phyloP scores from a whole-genome alignment of 306 rosid species.

The Purshia tridentata region DNA sequence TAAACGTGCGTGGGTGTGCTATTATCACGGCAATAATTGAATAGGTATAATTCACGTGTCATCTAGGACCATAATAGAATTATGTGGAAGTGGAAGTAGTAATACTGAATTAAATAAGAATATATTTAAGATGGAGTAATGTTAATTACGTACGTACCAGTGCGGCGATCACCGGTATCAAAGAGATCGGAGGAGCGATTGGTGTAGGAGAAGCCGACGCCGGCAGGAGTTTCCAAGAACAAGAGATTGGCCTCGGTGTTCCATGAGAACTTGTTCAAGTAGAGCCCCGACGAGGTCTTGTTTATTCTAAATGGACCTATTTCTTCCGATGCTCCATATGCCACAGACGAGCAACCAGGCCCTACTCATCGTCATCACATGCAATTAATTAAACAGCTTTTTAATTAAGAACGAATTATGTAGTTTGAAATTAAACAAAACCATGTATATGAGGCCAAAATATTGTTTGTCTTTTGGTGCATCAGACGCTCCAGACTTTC shows the following conservation, averaged over 20 bases:
- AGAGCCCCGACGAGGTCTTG: slow-evolving; percentile 65
- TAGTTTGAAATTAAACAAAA: too few relatives aligned
- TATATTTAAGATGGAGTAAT: too few relatives aligned
- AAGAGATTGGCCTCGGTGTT: slow-evolving; percentile 76
- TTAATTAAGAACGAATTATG: too few relatives aligned
- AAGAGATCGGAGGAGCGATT: slow-evolving; percentile 73
- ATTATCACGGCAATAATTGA: not conserved
- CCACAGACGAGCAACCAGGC: slow-evolving; percentile 98
- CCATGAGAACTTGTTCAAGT: slow-evolving; percentile 86
- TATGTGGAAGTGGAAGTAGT: too few relatives aligned
- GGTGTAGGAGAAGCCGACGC: slow-evolving; percentile 91
- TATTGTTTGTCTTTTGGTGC: too few relatives aligned
- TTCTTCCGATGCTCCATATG: slow-evolving; percentile 97
- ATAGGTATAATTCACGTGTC: not conserved
- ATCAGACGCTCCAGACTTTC: too few relatives aligned
- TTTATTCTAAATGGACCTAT: slow-evolving; percentile 90
- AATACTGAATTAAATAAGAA: too few relatives aligned
- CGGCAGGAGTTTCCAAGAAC: slow-evolving; percentile 89
- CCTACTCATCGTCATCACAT: slow-evolving; percentile 32
- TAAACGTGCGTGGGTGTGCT: too few relatives aligned
- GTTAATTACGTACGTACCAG: slow-evolving; percentile 43
- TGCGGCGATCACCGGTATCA: slow-evolving; percentile 83
- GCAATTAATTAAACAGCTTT: too few relatives aligned
- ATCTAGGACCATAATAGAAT: not conserved
- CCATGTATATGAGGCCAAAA: too few relatives aligned